These are phyloP conservation scores for Nyctanthes arbortristis DNA, from an alignment of 257 asterid genomes.

Conservation along the genomic window DNA sequence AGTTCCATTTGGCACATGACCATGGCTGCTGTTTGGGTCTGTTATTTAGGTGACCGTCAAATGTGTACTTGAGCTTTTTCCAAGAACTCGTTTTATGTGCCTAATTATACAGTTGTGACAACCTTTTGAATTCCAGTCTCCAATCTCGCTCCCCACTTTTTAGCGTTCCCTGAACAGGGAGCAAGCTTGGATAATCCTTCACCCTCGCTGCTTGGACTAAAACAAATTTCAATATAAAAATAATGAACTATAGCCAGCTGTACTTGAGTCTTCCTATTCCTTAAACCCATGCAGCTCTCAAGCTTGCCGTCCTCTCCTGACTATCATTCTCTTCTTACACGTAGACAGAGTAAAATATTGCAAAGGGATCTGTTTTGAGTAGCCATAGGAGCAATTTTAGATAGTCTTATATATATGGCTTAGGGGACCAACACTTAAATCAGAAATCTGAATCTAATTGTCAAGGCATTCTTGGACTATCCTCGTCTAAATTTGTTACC, in stretches of 20 bases:
- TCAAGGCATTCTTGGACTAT: conserved; percentile 28
- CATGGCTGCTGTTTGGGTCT: too few species aligned
- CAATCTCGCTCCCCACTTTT: background rate
- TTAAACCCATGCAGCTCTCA: too few species aligned
- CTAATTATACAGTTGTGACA: background rate
- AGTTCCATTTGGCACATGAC: too few species aligned
- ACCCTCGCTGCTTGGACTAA: too few species aligned
- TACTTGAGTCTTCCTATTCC: too few species aligned
- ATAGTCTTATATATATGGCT: conserved; percentile 24
- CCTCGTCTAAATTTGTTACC: background rate
- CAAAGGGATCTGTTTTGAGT: background rate
- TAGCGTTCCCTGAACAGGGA: background rate
- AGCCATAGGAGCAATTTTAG: conserved; percentile 10
- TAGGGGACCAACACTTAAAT: conserved; percentile 26
- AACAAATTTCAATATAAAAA: too few species aligned
- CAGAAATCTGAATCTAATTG: background rate
- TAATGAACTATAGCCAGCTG: background rate
- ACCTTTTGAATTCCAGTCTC: background rate
- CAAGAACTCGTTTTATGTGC: background rate
- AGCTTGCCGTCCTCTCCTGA: too few species aligned
- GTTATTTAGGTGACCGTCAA: too few species aligned
- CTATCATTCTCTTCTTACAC: too few species aligned
- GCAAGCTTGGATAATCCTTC: background rate
- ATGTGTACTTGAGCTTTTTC: background rate
- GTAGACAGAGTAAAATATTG: too few species aligned